Evolutionary conservation across 2,329 filamentous ascomycete genomes (phyloP).

Genomic region (Talaromyces sp.): DNA sequence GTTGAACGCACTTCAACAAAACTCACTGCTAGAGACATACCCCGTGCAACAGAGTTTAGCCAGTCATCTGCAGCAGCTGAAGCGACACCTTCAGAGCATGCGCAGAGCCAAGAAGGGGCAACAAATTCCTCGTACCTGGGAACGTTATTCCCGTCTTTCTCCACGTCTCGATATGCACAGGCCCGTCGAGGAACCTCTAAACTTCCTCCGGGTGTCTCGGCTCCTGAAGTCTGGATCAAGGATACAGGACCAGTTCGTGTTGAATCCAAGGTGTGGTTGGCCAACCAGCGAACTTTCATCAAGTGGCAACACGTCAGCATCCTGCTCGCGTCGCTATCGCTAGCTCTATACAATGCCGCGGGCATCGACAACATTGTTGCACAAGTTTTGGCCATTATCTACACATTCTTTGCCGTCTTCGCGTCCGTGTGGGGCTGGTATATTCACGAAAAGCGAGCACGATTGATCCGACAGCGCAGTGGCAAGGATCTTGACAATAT

Average conservation of each 20-base stretch:
- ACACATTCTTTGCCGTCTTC: conserved; percentile 77
- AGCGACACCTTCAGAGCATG: neutral
- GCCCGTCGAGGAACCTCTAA: conserved; percentile 48
- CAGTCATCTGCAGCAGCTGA: neutral
- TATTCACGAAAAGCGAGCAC: conserved; percentile 71
- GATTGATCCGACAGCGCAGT: conserved; percentile 79
- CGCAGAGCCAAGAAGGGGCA: conserved; percentile 1
- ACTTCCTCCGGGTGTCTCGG: conserved; percentile 81
- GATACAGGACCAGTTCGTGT: conserved; percentile 88
- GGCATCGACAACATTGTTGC: conserved; percentile 71
- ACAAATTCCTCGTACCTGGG: conserved; percentile 13
- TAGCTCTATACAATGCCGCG: conserved; percentile 86
- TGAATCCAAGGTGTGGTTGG: conserved; percentile 97
- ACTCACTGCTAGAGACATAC: conserved; percentile 15
- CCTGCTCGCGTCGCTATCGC: conserved; percentile 75
- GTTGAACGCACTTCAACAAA: conserved; percentile 5
- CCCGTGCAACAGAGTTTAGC: neutral
- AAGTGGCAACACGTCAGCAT: conserved; percentile 98
- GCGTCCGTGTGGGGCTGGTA: conserved; percentile 82
- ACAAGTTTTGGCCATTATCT: conserved; percentile 74
- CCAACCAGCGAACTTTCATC: conserved; percentile 96
- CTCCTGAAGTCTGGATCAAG: conserved; percentile 88
- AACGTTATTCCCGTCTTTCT: conserved; percentile 73
- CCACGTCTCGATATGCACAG: conserved; percentile 70
- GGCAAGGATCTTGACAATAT: conserved; percentile 92